Evolutionary conservation across 2,329 filamentous ascomycete genomes (phyloP), one percentile per base, ranked within the genome.

Genomic region (Madurella fahalii): DNA sequence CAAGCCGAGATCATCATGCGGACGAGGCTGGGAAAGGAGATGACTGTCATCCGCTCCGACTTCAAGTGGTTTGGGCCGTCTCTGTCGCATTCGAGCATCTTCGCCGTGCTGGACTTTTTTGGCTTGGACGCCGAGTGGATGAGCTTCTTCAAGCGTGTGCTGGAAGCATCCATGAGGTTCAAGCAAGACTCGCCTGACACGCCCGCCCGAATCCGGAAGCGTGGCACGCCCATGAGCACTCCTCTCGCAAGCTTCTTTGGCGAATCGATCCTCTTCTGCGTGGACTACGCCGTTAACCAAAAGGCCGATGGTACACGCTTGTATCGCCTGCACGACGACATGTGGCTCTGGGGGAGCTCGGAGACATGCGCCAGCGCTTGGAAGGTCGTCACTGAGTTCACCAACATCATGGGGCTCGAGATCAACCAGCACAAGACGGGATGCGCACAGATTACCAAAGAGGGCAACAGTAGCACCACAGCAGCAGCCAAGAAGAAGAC

Each of bases 281-380:
- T 86, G 63, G 83, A 86, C 61, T 84, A 80, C 60, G 75, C 81
- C 0, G 77, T 86, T 54, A 85, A 85, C 56, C 75, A 78, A 57
- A 68, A 69, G 12, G 79, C 81, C 1, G 61, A 72, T 13, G 81
- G 81, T 0, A 69, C 71, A n/a, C 73, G 76, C 20, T 69, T 86
- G 34, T 83, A 83, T 59, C 77, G 83, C 8, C 71, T 85, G 40
- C n/a, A 85, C 58, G 83, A 86, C 62, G 83, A 86, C 63, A 77
- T 85, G 57, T 86, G 82, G 82, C 79, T 85, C 57, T 85, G 81
- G 80, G 78, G 80, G 5, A 42, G 41, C 16, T 53, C 47, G 7
- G 73, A 81, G 5, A 77, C 83, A 46, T 58, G 70, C 2, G 72
- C 70, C 18, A 73, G 76, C 42, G 84, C 81, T 0, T 89, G 85